phyloP scores from a whole-genome alignment of 2,329 filamentous ascomycete genomes.

The Trichoderma semiorbis region DNA sequence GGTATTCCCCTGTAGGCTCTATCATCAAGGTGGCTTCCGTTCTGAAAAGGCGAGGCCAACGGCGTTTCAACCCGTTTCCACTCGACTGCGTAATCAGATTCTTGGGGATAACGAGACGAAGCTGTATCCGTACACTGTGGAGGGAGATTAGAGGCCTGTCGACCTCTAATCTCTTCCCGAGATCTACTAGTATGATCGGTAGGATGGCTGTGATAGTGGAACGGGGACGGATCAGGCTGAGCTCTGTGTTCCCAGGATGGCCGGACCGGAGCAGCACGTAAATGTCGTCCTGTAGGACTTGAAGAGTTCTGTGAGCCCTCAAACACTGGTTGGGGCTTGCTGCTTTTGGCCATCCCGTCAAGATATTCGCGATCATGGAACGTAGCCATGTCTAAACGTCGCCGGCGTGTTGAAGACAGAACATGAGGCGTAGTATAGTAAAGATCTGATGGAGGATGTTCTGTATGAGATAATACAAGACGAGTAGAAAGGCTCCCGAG shows the following conservation, averaged over 20 bases:
- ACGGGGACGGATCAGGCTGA: background rate
- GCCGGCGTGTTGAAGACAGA: constrained; percentile 23
- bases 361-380: constrained; percentile 24
- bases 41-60: background rate
- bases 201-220: background rate
- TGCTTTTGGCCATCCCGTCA: constrained; percentile 12
- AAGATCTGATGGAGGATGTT: background rate
- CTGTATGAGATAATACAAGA: background rate
- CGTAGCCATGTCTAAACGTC: constrained; percentile 25
- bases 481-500: background rate
- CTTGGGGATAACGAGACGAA: background rate
- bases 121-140: background rate
- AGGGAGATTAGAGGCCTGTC: background rate
- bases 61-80: background rate
- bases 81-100: background rate
- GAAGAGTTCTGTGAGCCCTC: background rate
- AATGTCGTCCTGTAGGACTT: background rate
- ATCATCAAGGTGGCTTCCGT: background rate
- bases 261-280: background rate
- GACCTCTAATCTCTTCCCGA: background rate
- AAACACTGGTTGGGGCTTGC: background rate
- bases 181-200: background rate
- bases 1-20: background rate
- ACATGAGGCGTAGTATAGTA: constrained; percentile 26
- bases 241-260: background rate